phyloP scores from a whole-genome alignment of 352 stramenopile genomes.

The Globisporangium echinulatum region DNA sequence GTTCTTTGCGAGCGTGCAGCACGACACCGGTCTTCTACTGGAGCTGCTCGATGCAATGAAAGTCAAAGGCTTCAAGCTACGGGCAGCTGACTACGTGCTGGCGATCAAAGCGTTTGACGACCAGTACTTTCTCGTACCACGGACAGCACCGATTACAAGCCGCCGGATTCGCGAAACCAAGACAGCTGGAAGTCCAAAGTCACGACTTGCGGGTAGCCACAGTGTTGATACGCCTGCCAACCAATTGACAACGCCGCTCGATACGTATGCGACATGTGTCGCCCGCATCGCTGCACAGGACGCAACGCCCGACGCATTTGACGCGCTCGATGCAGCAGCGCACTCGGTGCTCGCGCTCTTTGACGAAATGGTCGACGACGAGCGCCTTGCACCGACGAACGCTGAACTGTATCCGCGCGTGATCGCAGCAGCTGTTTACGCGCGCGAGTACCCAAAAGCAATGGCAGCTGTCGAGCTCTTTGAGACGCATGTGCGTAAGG shows the following conservation, averaged over 20 bases:
- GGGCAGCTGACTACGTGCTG: slow-evolving; percentile 40
- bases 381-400: slow-evolving; percentile 25
- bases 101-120: slow-evolving; percentile 44
- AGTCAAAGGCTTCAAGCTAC: slow-evolving; percentile 59
- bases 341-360: slow-evolving; percentile 40
- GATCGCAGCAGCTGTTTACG: slow-evolving; percentile 44
- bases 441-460: slow-evolving; percentile 44
- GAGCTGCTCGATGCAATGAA: slow-evolving; percentile 56
- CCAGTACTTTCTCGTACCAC: slow-evolving; percentile 28
- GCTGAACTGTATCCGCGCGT: slow-evolving; percentile 38
- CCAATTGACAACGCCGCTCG: slow-evolving; percentile 21
- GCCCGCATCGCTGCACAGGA: slow-evolving; percentile 35
- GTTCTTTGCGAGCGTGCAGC: slow-evolving; percentile 27
- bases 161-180: too few relatives aligned
- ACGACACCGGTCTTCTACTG: slow-evolving; percentile 24
- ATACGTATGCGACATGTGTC: slow-evolving; percentile 41
- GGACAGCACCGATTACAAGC: not conserved
- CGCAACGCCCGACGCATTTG: slow-evolving; percentile 31
- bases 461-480: slow-evolving; percentile 30
- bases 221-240: slow-evolving; percentile 4
- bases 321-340: slow-evolving; percentile 26
- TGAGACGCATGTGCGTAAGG: slow-evolving; percentile 14
- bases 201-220: slow-evolving; percentile 8
- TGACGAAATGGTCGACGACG: slow-evolving; percentile 55
- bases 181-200: not conserved